Evolutionary conservation across 352 stramenopile genomes (phyloP).

Genomic region (Phytophthora quininea): DNA sequence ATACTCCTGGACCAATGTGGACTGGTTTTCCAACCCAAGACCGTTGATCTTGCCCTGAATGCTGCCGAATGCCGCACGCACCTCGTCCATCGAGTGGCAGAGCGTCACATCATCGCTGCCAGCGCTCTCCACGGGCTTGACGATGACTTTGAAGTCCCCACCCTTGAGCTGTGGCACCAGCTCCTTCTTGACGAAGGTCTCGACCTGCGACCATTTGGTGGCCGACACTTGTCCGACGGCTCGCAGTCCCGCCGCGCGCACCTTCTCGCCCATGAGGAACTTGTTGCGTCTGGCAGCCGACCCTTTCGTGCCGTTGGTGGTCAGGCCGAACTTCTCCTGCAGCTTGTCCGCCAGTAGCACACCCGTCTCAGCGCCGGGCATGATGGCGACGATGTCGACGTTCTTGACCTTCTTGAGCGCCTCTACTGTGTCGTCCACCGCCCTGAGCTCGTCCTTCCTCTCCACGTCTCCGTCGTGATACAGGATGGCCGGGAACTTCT

Average conservation of each 20-base stretch:
- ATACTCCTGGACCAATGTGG: constrained; percentile 95
- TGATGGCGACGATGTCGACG: constrained; percentile 76
- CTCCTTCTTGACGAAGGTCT: constrained; percentile 79
- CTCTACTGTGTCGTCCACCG: constrained; percentile 44
- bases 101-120: constrained; percentile 95
- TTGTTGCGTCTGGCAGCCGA: constrained; percentile 91
- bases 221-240: constrained; percentile 78
- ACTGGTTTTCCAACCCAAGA: constrained; percentile 85
- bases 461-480: constrained; percentile 70
- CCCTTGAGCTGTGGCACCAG: constrained; percentile 39
- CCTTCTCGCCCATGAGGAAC: constrained; percentile 88
- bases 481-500: constrained; percentile 66
- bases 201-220: constrained; percentile 84
- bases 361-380: constrained; percentile 93
- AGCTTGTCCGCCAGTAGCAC: constrained; percentile 92
- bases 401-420: constrained; percentile 42
- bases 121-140: constrained; percentile 95
- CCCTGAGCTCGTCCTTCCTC: constrained; percentile 27
- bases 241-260: constrained; percentile 70
- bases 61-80: constrained; percentile 89
- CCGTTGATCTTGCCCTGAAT: constrained; percentile 92
- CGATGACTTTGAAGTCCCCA: constrained; percentile 73
- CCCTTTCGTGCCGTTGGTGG: constrained; percentile 82
- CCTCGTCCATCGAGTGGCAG: constrained; percentile 90
- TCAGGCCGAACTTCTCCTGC: constrained; percentile 88